Percentiles rank a stretch among this genome's conserved stretches.
Evolutionary conservation across 768 basidiomycete species (phyloP).

Genomic region (Hygrophoropsis aurantiaca): DNA sequence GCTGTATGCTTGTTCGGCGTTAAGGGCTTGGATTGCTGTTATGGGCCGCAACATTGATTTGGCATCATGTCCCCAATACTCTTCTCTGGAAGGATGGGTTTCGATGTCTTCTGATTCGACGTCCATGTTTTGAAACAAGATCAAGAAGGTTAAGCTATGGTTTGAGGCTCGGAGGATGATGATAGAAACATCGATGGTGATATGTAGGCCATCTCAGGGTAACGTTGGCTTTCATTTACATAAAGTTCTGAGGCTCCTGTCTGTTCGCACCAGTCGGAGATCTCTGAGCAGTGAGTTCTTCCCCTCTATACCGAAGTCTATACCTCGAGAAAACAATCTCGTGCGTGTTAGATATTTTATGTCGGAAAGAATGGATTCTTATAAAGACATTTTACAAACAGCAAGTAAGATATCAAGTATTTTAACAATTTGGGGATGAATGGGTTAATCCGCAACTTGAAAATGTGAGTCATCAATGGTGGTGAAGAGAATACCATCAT

Average conservation of each 20-base stretch:
- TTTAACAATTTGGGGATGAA: slow-evolving; percentile 6
- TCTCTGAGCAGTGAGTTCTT: too few species aligned
- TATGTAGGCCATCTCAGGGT: background rate
- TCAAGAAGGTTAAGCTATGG: background rate
- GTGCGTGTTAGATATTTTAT: background rate
- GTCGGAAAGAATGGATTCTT: background rate
- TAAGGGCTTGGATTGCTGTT: slow-evolving; percentile 53
- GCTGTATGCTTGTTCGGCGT: slow-evolving; percentile 40
- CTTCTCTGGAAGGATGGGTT: slow-evolving; percentile 5
- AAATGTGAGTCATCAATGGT: slow-evolving; percentile 85
- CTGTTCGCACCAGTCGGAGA: too few species aligned
- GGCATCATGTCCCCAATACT: slow-evolving; percentile 2
- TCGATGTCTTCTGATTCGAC: slow-evolving; percentile 9
- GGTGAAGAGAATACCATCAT: slow-evolving; percentile 76
- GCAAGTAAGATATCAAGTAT: background rate
- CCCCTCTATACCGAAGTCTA: too few species aligned
- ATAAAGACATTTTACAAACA: too few species aligned
- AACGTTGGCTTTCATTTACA: background rate
- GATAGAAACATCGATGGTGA: background rate
- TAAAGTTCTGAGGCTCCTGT: too few species aligned
- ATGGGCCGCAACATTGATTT: slow-evolving; percentile 41
- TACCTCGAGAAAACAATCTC: background rate
- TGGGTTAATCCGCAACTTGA: slow-evolving; percentile 44
- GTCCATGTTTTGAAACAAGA: background rate
- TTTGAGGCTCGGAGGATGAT: background rate